Conservation (phyloP, 1,284 basidiomycete species). For the Heterobasidion irregulare region DNA sequence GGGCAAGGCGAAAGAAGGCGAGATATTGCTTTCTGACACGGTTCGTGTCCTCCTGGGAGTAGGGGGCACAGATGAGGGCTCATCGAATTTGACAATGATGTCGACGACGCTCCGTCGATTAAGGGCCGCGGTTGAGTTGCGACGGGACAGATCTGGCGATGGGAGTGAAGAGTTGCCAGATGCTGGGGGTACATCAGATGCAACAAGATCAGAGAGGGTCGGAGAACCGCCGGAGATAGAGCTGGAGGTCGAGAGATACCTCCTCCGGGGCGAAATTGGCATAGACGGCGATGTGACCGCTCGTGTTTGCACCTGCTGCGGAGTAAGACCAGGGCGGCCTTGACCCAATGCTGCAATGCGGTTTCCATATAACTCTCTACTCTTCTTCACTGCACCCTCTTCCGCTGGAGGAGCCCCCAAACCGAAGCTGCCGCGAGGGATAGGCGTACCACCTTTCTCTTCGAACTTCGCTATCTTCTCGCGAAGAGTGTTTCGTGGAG, state of each 20-base stretch:
- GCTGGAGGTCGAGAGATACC: slow-evolving; percentile 2
- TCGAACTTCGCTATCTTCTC: slow-evolving; percentile 76
- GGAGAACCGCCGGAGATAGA: not conserved
- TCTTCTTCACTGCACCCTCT: slow-evolving; percentile 35
- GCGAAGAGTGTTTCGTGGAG: slow-evolving; percentile 33
- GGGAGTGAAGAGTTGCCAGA: not conserved
- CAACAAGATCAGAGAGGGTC: not conserved
- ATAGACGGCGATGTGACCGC: slow-evolving; percentile 8
- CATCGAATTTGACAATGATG: not conserved
- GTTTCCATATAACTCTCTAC: slow-evolving; percentile 65
- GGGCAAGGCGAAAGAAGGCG: not conserved
- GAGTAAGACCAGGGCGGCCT: slow-evolving; percentile 15
- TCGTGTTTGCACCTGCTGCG: slow-evolving; percentile 10
- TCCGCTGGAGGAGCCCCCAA: slow-evolving; percentile 51
- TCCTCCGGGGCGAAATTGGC: not conserved
- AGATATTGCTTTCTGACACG: not conserved
- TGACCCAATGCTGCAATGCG: slow-evolving; percentile 39
- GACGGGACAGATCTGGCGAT: not conserved
- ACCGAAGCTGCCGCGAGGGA: slow-evolving; percentile 66
- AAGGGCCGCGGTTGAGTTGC: not conserved
- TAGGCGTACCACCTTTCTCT: slow-evolving; percentile 63
- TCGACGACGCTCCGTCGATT: slow-evolving; percentile 4
- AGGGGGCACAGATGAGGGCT: not conserved
- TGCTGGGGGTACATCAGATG: not conserved
- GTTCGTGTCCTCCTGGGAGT: not conserved